Percentiles rank a stretch among this genome's conserved stretches.
Evolutionary conservation across 768 basidiomycete genomes (phyloP).

Genomic region (Mycena polygramma): DNA sequence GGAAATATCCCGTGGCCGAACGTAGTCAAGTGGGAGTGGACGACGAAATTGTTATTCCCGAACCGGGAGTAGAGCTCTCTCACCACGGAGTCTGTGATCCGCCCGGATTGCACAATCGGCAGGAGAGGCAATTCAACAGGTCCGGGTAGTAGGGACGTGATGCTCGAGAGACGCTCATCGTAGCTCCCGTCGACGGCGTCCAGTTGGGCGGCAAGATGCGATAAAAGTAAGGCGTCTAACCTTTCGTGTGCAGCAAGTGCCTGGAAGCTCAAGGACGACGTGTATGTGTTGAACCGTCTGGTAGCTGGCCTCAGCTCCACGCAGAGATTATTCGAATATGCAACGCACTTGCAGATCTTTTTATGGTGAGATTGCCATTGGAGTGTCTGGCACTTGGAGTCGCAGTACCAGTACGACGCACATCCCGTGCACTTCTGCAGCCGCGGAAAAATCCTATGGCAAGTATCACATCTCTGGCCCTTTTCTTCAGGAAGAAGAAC

Average conservation of each 20-base stretch:
- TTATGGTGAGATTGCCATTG: conserved; percentile 80
- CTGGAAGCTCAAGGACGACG: conserved; percentile 60
- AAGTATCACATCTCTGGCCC: conserved; percentile 75
- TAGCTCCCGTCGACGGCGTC: conserved; percentile 35
- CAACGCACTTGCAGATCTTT: conserved; percentile 69
- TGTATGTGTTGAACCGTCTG: conserved; percentile 57
- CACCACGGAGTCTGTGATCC: conserved; percentile 40
- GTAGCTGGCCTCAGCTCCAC: not conserved
- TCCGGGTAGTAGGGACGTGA: conserved; percentile 62
- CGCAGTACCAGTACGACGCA: conserved; percentile 81
- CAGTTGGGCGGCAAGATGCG: conserved; percentile 68
- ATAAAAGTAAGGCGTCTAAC: conserved; percentile 73
- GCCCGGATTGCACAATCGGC: conserved; percentile 44
- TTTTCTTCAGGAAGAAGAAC: conserved; percentile 70
- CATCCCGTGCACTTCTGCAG: conserved; percentile 77
- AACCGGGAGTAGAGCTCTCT: conserved; percentile 68
- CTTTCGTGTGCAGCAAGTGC: conserved; percentile 65
- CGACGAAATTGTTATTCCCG: conserved; percentile 85
- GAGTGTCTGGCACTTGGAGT: conserved; percentile 69
- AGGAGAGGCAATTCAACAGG: conserved; percentile 51
- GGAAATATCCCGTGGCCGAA: conserved; percentile 85
- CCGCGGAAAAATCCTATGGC: conserved; percentile 56
- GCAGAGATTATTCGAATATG: not conserved
- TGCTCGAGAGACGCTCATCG: conserved; percentile 47
- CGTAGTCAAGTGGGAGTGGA: conserved; percentile 79